Evolutionary conservation across 768 basidiomycete genomes (phyloP).

Genomic region (Leucogyrophana mollusca): DNA sequence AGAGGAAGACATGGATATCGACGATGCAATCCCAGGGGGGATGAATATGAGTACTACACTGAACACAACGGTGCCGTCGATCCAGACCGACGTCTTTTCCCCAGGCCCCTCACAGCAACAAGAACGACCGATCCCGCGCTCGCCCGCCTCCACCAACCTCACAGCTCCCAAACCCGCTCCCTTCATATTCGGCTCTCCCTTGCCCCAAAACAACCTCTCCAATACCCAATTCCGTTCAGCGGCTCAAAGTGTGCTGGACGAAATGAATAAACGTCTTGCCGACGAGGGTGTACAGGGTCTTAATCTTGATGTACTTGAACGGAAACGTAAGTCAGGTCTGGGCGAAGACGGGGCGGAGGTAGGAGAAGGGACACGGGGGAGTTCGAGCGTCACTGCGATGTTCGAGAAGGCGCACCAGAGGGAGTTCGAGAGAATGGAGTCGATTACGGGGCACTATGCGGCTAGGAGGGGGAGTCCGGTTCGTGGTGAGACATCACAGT

Average conservation of each 20-base stretch:
- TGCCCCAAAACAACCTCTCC: constrained; percentile 58
- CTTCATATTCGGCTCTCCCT: constrained; percentile 79
- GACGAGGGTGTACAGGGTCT: constrained; percentile 54
- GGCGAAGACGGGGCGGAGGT: not conserved
- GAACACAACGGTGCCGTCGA: constrained; percentile 3
- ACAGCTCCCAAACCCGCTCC: constrained; percentile 35
- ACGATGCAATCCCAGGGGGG: constrained; percentile 35
- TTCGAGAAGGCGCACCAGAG: constrained; percentile 64
- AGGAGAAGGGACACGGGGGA: constrained; percentile 1
- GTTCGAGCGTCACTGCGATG: constrained; percentile 25
- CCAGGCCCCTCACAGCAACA: constrained; percentile 31
- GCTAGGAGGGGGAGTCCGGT: constrained; percentile 31
- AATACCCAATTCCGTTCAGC: constrained; percentile 66
- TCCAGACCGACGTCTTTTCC: constrained; percentile 22
- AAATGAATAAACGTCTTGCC: constrained; percentile 76
- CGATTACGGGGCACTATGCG: constrained; percentile 58
- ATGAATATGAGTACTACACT: constrained; percentile 8
- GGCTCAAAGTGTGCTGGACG: constrained; percentile 70
- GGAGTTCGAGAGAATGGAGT: constrained; percentile 76
- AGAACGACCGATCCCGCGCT: constrained; percentile 15
- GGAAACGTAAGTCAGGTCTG: constrained; percentile 8
- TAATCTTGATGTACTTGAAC: constrained; percentile 43
- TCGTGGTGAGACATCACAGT: constrained; percentile 10
- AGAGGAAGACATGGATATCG: constrained; percentile 30
- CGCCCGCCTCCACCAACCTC: constrained; percentile 16